Evolutionary conservation across 768 basidiomycete species (phyloP).

Genomic region (Phaeolepiota aurea): DNA sequence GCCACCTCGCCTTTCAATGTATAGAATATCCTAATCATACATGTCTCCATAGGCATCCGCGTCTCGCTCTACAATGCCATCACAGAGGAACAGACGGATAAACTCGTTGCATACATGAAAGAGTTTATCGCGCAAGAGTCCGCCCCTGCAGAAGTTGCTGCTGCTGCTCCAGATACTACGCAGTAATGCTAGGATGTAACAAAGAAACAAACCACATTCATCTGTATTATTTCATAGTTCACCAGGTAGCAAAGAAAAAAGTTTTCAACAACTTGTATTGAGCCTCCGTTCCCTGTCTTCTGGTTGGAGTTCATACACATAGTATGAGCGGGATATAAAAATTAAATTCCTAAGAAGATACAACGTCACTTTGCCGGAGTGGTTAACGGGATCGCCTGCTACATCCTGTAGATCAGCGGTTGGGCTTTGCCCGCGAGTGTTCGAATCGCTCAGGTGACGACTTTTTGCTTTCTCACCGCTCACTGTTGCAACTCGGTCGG

Average conservation of each 20-base stretch:
- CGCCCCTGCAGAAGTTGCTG: slow-evolving; percentile 5
- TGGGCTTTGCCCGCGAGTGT: slow-evolving; percentile 45
- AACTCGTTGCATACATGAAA: slow-evolving; percentile 49
- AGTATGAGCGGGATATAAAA: too few species aligned
- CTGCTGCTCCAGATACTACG: slow-evolving; percentile 3
- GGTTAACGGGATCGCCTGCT: slow-evolving; percentile 86
- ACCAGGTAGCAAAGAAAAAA: too few species aligned
- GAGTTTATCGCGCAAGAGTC: slow-evolving; percentile 34
- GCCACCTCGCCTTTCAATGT: background rate
- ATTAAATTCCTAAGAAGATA: too few species aligned
- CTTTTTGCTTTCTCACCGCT: slow-evolving; percentile 19
- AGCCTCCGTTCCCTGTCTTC: too few species aligned
- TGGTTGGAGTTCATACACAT: too few species aligned
- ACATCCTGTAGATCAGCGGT: slow-evolving; percentile 28
- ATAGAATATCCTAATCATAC: too few species aligned
- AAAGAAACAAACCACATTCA: too few species aligned
- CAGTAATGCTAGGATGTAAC: too few species aligned
- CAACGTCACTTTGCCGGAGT: slow-evolving; percentile 91
- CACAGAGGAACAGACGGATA: slow-evolving; percentile 63
- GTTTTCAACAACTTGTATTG: too few species aligned
- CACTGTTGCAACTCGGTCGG: too few species aligned
- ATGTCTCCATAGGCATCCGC: slow-evolving; percentile 60
- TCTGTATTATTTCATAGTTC: too few species aligned
- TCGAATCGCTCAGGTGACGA: slow-evolving; percentile 47
- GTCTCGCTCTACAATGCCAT: slow-evolving; percentile 88